Base-by-base conservation (phyloP, 2,329 filamentous ascomycete species). In the Arthrobotrys megalospora region DNA sequence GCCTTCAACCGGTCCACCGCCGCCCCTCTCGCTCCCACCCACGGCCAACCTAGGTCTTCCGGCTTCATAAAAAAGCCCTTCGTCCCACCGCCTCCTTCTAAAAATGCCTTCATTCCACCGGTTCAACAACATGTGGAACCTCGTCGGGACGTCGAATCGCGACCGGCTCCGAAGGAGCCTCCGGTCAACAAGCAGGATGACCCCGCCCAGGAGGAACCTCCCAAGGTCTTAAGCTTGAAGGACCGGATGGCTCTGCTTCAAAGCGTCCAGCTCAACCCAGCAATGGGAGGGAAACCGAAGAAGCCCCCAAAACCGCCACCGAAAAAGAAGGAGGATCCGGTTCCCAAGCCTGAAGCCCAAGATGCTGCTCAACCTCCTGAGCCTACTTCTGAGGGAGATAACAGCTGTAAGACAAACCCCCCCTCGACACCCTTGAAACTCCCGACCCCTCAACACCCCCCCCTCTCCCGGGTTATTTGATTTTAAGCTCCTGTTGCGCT, bases 31-130 rank as follows among this genome's bases (percentile, higher is more conserved):
- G 89, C 93, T n/a, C 96, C 96, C 0, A 41, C 73, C 12, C 86
- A 97, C 97, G 83, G 93, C 94, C 19, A 71, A n/a, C 75, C 75
- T 1, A 85, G 91, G 28, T 85, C 87, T 72, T 86, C 88, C 34
- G 88, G 88, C 66, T 98, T 98, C 83, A 91, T 99, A 85, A 97
- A 95, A 88, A 98, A 98, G 85, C 94, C 95, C 0, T 99, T 97
- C 82, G 94, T 99, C 71, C 93, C 96, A 2, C 94, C 96, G 64
- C 96, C 96, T 16, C 96, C 96, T 0, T 97, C 94, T 84, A 92
- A 93, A 81, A 92, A 97, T 86, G 92, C 95, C 24, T 99, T 93
- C 82, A 88, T 99, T 8, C 93, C 96, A 24, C 91, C 92, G 3
- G 87, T 88, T 34, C 89, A 91, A 21, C 92, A 96, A 79, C 85